Base-by-base conservation (phyloP, 192 early-diverging fungal species). In the Backusella psychrophila region DNA sequence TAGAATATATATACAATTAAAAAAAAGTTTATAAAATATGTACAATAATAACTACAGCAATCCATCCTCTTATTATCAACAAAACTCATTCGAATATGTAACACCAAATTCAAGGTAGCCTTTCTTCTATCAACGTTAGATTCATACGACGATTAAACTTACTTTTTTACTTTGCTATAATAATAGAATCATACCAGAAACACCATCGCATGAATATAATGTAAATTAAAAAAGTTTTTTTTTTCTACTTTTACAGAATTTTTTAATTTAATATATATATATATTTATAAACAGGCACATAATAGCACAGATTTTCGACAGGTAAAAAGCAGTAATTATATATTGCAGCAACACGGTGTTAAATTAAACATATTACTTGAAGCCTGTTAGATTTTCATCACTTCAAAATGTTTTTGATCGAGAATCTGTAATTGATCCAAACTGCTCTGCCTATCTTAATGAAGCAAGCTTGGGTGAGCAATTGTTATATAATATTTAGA, bases 61-160 rank as follows among this genome's bases (percentile, higher is more conserved):
- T n/a, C 5, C 46, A 19, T 49, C 46, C n/a, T 49, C 46, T 11
- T 29, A 63, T 29, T 63, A 63, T 63, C 56, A 63, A 63, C 44
- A 34, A 17, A 71, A 41, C 7, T 73, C 77, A 8, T 78, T 78
- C 38, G 34, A 67, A 26, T 34, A 42, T 26, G 41, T 68, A 8
- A 78, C 77, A 0, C 77, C 77, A 19, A 78, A 78, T 17, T 78
- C 77, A 26, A 78, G 77, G 77, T 78, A 72, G n/a, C 29, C 66
- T 11, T 39, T 39, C 38, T 44, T 26, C 19, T 56, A 21, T 21
- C 11, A 7, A 4, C 19, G 26, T 53, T 14, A 33, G 19, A 26
- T 35, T 66, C 36, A 52, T 26, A 35, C 19, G 44, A 17, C 21
- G n/a, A n/a, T 59, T 39, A 6, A 38, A 36, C 52, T 65, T 7